phyloP scores from a whole-genome alignment of 257 asterid genomes.

The Fraxinus americana region DNA sequence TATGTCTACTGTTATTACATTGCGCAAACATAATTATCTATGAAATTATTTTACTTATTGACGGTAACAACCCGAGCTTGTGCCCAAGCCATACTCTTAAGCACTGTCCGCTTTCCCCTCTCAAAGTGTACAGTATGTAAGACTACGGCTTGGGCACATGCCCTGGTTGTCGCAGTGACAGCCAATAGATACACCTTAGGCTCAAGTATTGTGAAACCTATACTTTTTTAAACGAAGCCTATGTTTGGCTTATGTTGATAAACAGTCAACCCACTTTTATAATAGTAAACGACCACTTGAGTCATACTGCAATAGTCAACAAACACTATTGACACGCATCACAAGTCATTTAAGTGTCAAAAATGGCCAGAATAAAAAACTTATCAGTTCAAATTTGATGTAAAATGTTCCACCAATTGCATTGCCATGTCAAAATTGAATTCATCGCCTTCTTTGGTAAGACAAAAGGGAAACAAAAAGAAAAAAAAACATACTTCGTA shows the following conservation, averaged over 20 bases:
- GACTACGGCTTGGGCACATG: no score
- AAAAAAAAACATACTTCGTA: not conserved
- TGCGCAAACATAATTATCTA: not conserved
- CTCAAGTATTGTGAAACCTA: not conserved
- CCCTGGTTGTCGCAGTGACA: not conserved
- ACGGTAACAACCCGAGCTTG: no score
- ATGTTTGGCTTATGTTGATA: no score
- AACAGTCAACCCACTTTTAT: not conserved
- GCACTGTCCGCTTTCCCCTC: no score
- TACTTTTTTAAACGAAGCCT: not conserved
- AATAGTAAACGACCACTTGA: not conserved
- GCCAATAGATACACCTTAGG: not conserved
- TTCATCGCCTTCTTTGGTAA: not conserved
- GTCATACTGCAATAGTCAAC: not conserved
- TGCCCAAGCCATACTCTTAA: no score
- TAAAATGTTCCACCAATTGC: not conserved
- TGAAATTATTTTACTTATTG: not conserved
- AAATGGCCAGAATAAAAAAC: not conserved
- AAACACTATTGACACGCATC: not conserved
- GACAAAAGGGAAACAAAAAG: conserved; percentile 2
- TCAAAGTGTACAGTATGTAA: no score
- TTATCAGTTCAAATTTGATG: not conserved
- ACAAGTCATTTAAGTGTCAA: conserved; percentile 9
- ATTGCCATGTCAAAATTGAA: conserved; percentile 7
- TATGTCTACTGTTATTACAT: no score